Percentiles rank a stretch among this genome's conserved stretches.
Conservation (phyloP, 2,329 filamentous ascomycete species). For the Neoascochyta sp. region DNA sequence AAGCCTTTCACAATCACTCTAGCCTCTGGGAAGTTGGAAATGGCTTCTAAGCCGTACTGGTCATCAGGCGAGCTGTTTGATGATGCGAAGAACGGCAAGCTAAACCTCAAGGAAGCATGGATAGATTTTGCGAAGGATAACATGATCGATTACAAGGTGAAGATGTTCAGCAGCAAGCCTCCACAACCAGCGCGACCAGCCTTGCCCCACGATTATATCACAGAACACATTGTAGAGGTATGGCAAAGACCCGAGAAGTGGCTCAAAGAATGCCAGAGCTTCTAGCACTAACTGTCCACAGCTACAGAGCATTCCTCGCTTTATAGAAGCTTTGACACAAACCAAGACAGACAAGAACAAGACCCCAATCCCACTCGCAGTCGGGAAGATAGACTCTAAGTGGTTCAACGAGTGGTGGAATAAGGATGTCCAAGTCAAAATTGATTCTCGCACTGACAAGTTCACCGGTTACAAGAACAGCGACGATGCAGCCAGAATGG, state of each 20-base stretch:
- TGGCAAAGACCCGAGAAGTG: conserved; percentile 1
- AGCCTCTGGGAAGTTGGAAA: conserved; percentile 1
- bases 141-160: conserved; percentile 2
- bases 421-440: conserved; percentile 3
- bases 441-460: conserved; percentile 1
- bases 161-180: conserved; percentile 2
- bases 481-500: not conserved
- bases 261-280: conserved; percentile 2
- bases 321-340: conserved; percentile 3
- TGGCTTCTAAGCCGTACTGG: conserved; percentile 1
- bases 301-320: conserved; percentile 3
- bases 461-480: conserved; percentile 3
- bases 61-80: conserved; percentile 1
- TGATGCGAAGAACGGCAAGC: conserved; percentile 1
- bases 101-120: conserved; percentile 3
- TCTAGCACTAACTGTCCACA: conserved; percentile 2
- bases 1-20: conserved; percentile 1
- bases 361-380: conserved; percentile 2
- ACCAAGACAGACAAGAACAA: conserved; percentile 2
- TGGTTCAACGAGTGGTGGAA: conserved; percentile 3
- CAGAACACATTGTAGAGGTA: conserved; percentile 5
- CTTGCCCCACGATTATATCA: conserved; percentile 3
- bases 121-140: conserved; percentile 2
- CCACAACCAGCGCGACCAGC: conserved; percentile 1
- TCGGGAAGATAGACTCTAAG: conserved; percentile 1